Percentiles rank a stretch among this genome's conserved stretches.
These are phyloP conservation scores for Solanum pennellii DNA, from an alignment of 257 asterid species.

Conservation along the genomic window DNA sequence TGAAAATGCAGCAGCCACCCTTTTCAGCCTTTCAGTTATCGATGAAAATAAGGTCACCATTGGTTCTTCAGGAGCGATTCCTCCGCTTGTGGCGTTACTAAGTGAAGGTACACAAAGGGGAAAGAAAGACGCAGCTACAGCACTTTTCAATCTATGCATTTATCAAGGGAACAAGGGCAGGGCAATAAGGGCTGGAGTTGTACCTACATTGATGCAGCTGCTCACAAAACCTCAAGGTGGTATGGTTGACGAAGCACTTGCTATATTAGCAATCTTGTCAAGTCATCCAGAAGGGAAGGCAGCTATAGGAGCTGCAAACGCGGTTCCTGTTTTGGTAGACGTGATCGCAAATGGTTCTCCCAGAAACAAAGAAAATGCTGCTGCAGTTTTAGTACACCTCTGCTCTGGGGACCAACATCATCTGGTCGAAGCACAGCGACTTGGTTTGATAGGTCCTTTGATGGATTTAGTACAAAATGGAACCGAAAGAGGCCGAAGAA, in stretches of 20 bases:
- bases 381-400: conserved; percentile 5
- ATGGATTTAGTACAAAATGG: conserved; percentile 1
- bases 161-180: conserved; percentile 12
- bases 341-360: conserved; percentile 9
- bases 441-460: conserved; percentile 3
- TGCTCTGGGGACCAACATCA: conserved; percentile 4
- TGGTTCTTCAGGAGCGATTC: conserved; percentile 8
- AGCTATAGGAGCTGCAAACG: conserved; percentile 7
- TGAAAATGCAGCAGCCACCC: conserved; percentile 15
- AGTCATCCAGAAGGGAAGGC: conserved; percentile 5
- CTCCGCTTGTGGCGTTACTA: conserved; percentile 7
- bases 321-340: conserved; percentile 10
- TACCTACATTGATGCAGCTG: conserved; percentile 2
- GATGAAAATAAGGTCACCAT: conserved; percentile 8
- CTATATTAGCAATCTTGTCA: conserved; percentile 12
- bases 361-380: conserved; percentile 11
- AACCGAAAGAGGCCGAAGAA: conserved; percentile 3
- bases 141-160: conserved; percentile 15
- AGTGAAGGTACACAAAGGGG: conserved; percentile 9
- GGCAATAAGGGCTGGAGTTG: conserved; percentile 17
- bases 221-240: background rate
- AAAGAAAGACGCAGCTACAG: conserved; percentile 19
- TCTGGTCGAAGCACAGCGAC: conserved; percentile 3
- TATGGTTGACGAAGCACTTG: conserved; percentile 14
- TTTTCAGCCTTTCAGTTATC: conserved; percentile 9